Conservation (phyloP, 176 grass and related monocot species). For the Triticum timopheevii region DNA sequence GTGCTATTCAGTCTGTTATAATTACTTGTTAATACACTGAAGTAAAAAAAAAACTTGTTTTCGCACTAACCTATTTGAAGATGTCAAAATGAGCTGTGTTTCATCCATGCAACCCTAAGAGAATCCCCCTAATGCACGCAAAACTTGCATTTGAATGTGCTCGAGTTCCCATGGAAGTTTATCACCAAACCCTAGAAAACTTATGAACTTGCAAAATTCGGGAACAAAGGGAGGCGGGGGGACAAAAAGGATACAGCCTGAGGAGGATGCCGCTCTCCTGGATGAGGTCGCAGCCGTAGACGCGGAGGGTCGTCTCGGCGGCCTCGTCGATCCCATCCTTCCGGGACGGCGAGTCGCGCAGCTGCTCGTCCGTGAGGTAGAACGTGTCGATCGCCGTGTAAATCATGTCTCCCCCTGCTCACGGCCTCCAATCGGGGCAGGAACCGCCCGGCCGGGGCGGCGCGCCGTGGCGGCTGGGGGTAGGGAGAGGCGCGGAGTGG, state of each 20-base stretch:
- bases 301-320: slow-evolving; percentile 66
- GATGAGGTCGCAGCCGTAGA: slow-evolving; percentile 89
- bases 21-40: neutral
- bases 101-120: neutral
- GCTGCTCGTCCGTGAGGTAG: slow-evolving; percentile 78
- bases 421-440: slow-evolving; percentile 29
- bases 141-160: neutral
- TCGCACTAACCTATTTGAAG: neutral
- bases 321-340: slow-evolving; percentile 90
- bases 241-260: slow-evolving; percentile 66
- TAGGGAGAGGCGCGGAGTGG: neutral
- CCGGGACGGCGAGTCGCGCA: slow-evolving; percentile 77
- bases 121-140: neutral
- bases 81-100: neutral
- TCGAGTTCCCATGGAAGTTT: neutral
- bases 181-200: slow-evolving; percentile 15
- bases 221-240: neutral
- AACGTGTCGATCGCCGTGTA: slow-evolving; percentile 92
- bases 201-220: neutral
- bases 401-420: slow-evolving; percentile 46
- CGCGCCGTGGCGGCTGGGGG: neutral
- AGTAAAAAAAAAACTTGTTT: neutral
- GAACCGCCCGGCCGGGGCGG: neutral
- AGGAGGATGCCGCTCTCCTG: slow-evolving; percentile 94
- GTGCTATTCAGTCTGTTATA: neutral